Base-by-base conservation (phyloP, 1,284 basidiomycete species). In the Austroboletus niveus region DNA sequence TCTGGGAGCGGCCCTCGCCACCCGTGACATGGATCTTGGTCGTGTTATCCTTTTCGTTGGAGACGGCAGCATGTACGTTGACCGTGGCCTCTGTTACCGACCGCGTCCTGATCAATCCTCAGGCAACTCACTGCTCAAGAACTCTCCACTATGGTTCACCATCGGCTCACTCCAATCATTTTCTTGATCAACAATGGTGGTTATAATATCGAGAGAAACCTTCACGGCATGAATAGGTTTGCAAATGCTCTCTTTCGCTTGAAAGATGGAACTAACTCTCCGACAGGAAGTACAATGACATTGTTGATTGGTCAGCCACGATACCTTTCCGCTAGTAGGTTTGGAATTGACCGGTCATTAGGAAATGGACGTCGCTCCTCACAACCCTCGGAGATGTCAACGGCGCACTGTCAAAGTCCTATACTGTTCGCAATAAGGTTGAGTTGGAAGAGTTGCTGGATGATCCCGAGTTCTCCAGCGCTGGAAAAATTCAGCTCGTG, bases 151-250 rank as follows among this genome's bases (percentile, higher is more conserved):
- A 92, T 93, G 85, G 78, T 92, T 49, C 79, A 77, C 30, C 68
- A 79, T 49, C 78, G 75, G 8, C 66, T 93, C 32, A 86, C 78
- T 50, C 90, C 92, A 3, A 90, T 91, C 64, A 75, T 94, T 47
- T 92, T 94, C 68, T 76, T 98, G 14, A 75, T 97, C 52, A 94
- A 94, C 76, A 95, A 97, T 71, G 82, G 84, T 48, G 94, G 94
- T 0, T 94, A 94, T 69, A 86, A 87, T 41, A 94, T 96, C 56
- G 94, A 97, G 74, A 79, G 89, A 20, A 82, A 81, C 63, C 80
- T 93, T 57, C 85, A 92, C 65, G 90, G 86, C 20, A 77, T 76
- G 61, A 57, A 74, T 20, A 71, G 78, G 71, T 60, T 44, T 54
- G 69, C 44, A 35, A 17, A 10, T 1, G 27, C 43, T 42, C 29